A percentile compares a stretch with the other conserved stretches of the same genome.
phyloP scores from a whole-genome alignment of 2,329 filamentous ascomycete species.

The Xylaria sp. region DNA sequence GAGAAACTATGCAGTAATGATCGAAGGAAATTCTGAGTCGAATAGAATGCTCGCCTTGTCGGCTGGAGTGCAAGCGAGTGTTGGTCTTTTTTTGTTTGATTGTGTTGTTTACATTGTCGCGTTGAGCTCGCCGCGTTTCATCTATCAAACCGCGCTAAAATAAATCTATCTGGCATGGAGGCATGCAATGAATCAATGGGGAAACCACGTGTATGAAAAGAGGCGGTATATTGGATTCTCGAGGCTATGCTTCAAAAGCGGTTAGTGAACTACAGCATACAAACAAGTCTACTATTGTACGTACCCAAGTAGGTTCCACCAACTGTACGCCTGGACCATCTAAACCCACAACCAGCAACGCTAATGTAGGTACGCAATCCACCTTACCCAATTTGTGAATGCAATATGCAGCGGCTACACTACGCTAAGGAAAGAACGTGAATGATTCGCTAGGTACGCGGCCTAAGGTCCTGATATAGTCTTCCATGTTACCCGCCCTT shows the following conservation, averaged over 20 bases:
- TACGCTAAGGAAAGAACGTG: background rate
- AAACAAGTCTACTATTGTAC: background rate
- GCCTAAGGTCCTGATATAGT: background rate
- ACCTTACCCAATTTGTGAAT: constrained; percentile 1
- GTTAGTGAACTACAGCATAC: background rate
- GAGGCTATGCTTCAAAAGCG: background rate
- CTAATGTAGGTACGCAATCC: constrained; percentile 7
- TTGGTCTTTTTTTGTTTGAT: background rate
- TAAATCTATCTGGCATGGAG: no score
- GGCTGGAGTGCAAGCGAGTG: background rate
- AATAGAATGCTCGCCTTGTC: background rate
- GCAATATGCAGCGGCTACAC: background rate
- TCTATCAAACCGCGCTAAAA: background rate
- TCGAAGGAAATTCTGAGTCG: background rate
- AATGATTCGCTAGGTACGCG: constrained; percentile 4
- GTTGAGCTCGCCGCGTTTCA: constrained; percentile 3
- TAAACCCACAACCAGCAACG: background rate
- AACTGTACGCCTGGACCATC: background rate
- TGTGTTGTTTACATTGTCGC: constrained; percentile 3
- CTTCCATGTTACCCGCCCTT: background rate
- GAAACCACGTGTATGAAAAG: constrained; percentile 1
- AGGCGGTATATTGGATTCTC: background rate
- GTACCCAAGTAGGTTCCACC: no score
- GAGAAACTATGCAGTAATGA: background rate
- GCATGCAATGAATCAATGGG: no score